phyloP scores from a whole-genome alignment of 805 yeast genomes.

The Metschnikowia borealis region DNA sequence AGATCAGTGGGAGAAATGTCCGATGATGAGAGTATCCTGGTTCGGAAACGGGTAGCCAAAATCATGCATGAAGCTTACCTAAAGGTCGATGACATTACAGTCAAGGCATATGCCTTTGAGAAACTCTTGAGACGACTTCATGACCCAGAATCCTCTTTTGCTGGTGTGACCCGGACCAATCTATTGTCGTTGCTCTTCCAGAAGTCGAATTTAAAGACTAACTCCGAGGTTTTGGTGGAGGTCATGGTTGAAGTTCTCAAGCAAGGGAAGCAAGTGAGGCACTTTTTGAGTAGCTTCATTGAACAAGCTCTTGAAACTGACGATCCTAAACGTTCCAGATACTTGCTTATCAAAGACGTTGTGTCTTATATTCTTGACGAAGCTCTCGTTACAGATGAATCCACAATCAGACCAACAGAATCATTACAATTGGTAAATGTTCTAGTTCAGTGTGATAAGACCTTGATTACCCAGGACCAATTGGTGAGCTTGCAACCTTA shows the following conservation, averaged over 20 bases:
- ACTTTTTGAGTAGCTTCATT: slow-evolving; percentile 3
- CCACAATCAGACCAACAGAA: background rate
- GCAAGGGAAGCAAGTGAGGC: slow-evolving; percentile 24
- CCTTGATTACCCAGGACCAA: slow-evolving; percentile 62
- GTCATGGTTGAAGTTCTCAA: background rate
- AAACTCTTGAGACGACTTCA: slow-evolving; percentile 52
- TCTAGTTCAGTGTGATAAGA: slow-evolving; percentile 49
- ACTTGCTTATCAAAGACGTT: background rate
- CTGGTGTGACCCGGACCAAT: slow-evolving; percentile 37
- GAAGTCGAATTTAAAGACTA: background rate
- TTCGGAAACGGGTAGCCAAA: slow-evolving; percentile 59
- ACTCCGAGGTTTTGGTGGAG: background rate
- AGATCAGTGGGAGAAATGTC: slow-evolving; percentile 45
- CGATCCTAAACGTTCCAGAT: background rate
- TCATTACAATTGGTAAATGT: slow-evolving; percentile 50
- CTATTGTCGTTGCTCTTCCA: slow-evolving; percentile 28
- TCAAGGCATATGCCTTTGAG: slow-evolving; percentile 45
- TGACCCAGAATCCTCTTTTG: slow-evolving; percentile 61
- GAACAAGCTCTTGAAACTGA: background rate
- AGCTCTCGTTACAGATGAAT: slow-evolving; percentile 3
- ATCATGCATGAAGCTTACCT: slow-evolving; percentile 48
- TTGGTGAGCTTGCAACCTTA: slow-evolving; percentile 62
- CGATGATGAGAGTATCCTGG: slow-evolving; percentile 58
- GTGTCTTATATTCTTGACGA: slow-evolving; percentile 5
- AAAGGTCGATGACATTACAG: slow-evolving; percentile 22